Percentiles rank a stretch among this genome's conserved stretches.
These are phyloP conservation scores for Alternaria ethzedia DNA, from an alignment of 2,329 filamentous ascomycete genomes.

Conservation along the genomic window DNA sequence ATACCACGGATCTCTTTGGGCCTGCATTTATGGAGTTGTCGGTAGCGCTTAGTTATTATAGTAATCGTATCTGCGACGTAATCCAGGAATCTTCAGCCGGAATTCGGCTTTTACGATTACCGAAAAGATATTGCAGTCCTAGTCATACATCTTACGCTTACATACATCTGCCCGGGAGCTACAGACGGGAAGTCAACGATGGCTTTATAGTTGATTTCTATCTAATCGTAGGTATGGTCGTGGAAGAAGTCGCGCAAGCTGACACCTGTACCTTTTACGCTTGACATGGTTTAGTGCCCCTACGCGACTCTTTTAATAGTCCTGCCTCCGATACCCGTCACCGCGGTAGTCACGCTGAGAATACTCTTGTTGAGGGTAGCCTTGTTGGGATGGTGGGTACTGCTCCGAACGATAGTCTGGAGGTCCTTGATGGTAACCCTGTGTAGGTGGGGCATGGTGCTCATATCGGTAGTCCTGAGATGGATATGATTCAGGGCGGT, in stretches of 20 bases:
- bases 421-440: constrained; percentile 6
- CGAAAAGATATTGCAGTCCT: not conserved
- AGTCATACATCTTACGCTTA: not conserved
- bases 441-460: constrained; percentile 2
- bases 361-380: constrained; percentile 13
- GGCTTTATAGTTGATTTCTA: not conserved
- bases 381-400: constrained; percentile 5
- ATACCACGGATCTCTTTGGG: constrained; percentile 12
- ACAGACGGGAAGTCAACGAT: not conserved
- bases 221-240: not conserved
- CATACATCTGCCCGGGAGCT: not conserved
- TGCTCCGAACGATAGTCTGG: not conserved
- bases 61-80: not conserved
- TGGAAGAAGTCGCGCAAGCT: not conserved
- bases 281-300: not conserved
- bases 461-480: constrained; percentile 6
- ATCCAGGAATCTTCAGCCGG: not conserved
- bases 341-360: constrained; percentile 10
- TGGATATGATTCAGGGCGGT: not conserved
- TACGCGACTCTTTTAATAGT: constrained; percentile 3
- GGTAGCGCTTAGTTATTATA: not conserved
- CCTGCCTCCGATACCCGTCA: constrained; percentile 13
- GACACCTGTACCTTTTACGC: not conserved
- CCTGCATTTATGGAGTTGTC: constrained; percentile 3
- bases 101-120: not conserved